Evolutionary conservation across 78 protist genomes (phyloP), one percentile per base, ranked within the genome.

Genomic region (Cavenderia fasciculata): DNA sequence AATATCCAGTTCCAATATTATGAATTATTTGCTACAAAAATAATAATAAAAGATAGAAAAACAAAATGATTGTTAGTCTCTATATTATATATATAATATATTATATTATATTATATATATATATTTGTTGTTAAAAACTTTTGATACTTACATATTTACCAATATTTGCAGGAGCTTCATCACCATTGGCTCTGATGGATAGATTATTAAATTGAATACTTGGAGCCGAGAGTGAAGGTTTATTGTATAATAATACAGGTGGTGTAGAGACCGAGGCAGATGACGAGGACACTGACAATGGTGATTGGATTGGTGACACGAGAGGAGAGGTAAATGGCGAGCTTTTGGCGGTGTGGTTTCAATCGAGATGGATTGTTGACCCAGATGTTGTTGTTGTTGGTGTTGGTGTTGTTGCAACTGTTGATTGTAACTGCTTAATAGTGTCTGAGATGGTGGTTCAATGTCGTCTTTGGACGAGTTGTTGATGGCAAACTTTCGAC

Each of bases 21-120:
- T 82, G 90, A 56, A 82, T 40, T 65, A 82, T n/a, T 82, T 68
- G 90, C 88, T 79, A 51, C 18, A n/a, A n/a, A n/a, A n/a, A n/a
- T n/a, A n/a, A n/a, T n/a, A n/a, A n/a, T n/a, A n/a, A n/a, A n/a
- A n/a, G n/a, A n/a, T n/a, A n/a, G n/a, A n/a, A n/a, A n/a, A n/a
- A n/a, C n/a, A n/a, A n/a, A n/a, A n/a, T n/a, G n/a, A n/a, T n/a
- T n/a, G n/a, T 3, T 4, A 2, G 16, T 44, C 27, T 27, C 33
- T 25, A 38, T 34, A 63, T 34, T 33, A 63, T 25, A 18, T 21
- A 5, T 46, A 46, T 46, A 46, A 46, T 14, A 14, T 46, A 46
- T 46, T 46, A 46, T 46, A 14, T 46, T 46, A 14, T 46, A 14
- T 46, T 46, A 14, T 46, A 14, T 46, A 14, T 46, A 14, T 46